A percentile compares a stretch with the other conserved stretches of the same genome.
phyloP scores from a whole-genome alignment of 768 basidiomycete genomes.

The Asterophora lycoperdoides region DNA sequence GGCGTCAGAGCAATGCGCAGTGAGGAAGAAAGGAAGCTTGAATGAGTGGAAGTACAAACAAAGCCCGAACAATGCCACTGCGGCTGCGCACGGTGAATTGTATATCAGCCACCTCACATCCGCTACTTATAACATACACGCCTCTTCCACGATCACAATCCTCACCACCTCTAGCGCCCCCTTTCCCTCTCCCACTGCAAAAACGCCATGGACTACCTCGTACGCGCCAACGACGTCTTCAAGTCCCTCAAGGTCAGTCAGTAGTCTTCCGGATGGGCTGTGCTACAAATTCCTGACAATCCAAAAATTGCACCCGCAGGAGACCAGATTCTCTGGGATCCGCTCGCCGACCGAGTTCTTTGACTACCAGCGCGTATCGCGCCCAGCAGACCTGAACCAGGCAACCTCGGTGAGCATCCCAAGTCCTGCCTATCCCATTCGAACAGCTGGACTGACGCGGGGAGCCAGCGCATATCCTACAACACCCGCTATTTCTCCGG shows the following conservation, averaged over 20 bases:
- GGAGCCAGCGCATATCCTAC: slow-evolving; percentile 81
- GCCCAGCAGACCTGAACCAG: slow-evolving; percentile 76
- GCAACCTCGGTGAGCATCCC: slow-evolving; percentile 62
- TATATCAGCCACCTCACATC: slow-evolving; percentile 13
- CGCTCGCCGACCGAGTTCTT: slow-evolving; percentile 77
- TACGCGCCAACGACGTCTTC: slow-evolving; percentile 65
- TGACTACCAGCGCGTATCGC: slow-evolving; percentile 77
- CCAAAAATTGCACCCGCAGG: slow-evolving; percentile 38
- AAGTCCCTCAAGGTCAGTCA: slow-evolving; percentile 64
- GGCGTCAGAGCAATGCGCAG: slow-evolving; percentile 5
- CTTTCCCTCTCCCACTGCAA: not conserved
- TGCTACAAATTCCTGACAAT: not conserved
- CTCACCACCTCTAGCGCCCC: slow-evolving; percentile 5
- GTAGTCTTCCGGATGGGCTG: not conserved
- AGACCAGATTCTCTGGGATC: slow-evolving; percentile 73
- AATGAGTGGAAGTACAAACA: slow-evolving; percentile 12
- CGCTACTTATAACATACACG: slow-evolving; percentile 12
- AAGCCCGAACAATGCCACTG: slow-evolving; percentile 15
- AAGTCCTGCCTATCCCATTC: not conserved
- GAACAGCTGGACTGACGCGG: not conserved
- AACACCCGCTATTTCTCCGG: slow-evolving; percentile 90
- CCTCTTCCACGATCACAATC: slow-evolving; percentile 10
- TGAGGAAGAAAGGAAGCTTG: slow-evolving; percentile 9
- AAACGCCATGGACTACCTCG: slow-evolving; percentile 55
- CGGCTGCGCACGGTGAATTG: slow-evolving; percentile 14